Base-by-base conservation (phyloP, 257 asterid genomes). In the Lantana camara region DNA sequence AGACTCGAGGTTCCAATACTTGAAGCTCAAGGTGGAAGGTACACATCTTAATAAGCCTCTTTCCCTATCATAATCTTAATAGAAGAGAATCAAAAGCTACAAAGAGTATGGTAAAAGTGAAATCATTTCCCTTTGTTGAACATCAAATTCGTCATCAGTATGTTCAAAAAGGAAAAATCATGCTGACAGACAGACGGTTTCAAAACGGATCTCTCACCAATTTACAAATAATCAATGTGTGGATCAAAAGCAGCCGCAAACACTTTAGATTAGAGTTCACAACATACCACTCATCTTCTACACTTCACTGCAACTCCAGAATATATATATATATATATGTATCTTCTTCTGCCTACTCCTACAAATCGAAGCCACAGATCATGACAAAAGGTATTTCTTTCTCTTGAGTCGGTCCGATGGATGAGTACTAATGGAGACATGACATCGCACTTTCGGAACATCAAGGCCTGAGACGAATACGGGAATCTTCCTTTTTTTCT, bases 191-290 rank as follows among this genome's bases (percentile, higher is more conserved):
- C n/a, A n/a, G n/a, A 15, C 21, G 10, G 10, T 7, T 23, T 35
- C 21, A 14, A 45, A n/a, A n/a, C n/a, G 12, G 12, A 30, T 29
- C 41, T 57, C 38, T 58, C 30, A 35, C 53, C 51, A 34, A 48
- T 37, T 35, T 21, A 37, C 48, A 42, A n/a, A 17, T 7, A 15
- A 20, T 54, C 54, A 29, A 16, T 32, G 11, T 29, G 56, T 52
- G 27, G 48, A 38, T 49, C 58, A 20, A 32, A 68, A 56, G 29
- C 66, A 56, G 29, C 66, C 47, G 54, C 68, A 51, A 57, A 52
- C 64, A 69, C 75, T 58, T n/a, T n/a, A 44, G 3, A 64, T 69
- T 58, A 75, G n/a, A n/a, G 55, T 60, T 40, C 57, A 57, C 22
- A 9, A 58, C n/a, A 38, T 27, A 64, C 48, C 60, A 2, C 30